Conservation (phyloP, 257 asterid species). For the Parsonsia alboflavescens region DNA sequence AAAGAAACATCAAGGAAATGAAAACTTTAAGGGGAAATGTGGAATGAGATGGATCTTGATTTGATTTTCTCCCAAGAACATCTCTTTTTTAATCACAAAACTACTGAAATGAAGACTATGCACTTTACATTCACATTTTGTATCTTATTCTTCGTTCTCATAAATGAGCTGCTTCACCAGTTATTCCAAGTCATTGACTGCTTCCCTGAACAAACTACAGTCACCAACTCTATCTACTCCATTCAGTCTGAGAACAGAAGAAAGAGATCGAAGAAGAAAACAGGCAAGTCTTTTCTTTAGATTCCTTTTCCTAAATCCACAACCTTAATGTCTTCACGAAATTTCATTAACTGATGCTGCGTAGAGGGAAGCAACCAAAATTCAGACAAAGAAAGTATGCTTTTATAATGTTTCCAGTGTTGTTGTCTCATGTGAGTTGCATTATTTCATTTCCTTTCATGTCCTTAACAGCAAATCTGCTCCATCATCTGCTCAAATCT, state of each 20-base stretch:
- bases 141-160: not conserved
- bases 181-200: slow-evolving; percentile 65
- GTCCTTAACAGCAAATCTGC: not conserved
- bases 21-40: not conserved
- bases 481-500: too few species aligned
- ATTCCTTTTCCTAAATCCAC: not conserved
- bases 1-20: not conserved
- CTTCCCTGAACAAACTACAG: slow-evolving; percentile 60
- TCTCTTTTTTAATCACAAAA: not conserved
- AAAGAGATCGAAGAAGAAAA: slow-evolving; percentile 80
- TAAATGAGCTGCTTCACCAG: slow-evolving; percentile 28
- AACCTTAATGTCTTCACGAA: not conserved
- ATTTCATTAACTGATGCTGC: slow-evolving; percentile 18
- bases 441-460: too few species aligned
- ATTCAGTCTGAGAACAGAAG: slow-evolving; percentile 66
- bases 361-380: slow-evolving; percentile 42
- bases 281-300: slow-evolving; percentile 46
- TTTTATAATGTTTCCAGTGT: not conserved
- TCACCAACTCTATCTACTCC: slow-evolving; percentile 72
- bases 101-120: not conserved
- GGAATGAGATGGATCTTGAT: too few species aligned
- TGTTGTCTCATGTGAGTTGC: too few species aligned
- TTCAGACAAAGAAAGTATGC: slow-evolving; percentile 37
- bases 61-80: not conserved
- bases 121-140: not conserved